phyloP scores from a whole-genome alignment of 805 yeast species.

The Sugiyamaella marilandica region DNA sequence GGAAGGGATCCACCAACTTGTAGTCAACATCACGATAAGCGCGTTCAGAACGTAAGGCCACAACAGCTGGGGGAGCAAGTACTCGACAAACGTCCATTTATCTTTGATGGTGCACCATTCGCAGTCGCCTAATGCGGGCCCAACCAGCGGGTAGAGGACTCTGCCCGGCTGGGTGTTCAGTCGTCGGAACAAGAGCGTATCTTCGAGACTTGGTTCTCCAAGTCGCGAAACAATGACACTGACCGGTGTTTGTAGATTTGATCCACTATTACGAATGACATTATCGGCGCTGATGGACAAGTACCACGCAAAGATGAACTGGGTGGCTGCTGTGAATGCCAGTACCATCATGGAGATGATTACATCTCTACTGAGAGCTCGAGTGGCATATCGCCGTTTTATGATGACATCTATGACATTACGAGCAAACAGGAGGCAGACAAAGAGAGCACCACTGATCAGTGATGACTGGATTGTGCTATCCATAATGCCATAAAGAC shows the following conservation, averaged over 20 bases:
- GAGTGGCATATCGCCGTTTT: not conserved
- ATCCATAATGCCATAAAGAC: not conserved
- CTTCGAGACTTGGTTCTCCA: slow-evolving; percentile 3
- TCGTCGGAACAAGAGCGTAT: slow-evolving; percentile 14
- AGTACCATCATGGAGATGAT: slow-evolving; percentile 2
- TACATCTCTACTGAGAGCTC: not conserved
- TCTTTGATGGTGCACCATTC: slow-evolving; percentile 20
- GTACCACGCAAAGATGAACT: slow-evolving; percentile 1
- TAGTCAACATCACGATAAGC: slow-evolving; percentile 14
- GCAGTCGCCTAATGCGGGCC: slow-evolving; percentile 22
- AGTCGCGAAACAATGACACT: slow-evolving; percentile 16
- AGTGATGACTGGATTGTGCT: not conserved
- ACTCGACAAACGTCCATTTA: slow-evolving; percentile 15
- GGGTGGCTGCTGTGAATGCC: slow-evolving; percentile 2
- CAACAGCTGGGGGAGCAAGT: slow-evolving; percentile 16
- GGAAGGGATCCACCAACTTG: slow-evolving; percentile 7
- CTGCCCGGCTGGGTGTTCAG: slow-evolving; percentile 16
- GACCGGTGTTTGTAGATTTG: slow-evolving; percentile 19
- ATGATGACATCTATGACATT: not conserved
- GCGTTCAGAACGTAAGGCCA: slow-evolving; percentile 19
- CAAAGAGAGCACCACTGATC: not conserved
- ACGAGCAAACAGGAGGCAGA: not conserved
- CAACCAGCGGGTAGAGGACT: slow-evolving; percentile 20
- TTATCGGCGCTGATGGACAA: slow-evolving; percentile 9
- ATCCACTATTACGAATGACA: slow-evolving; percentile 15